Evolutionary conservation across 768 basidiomycete genomes (phyloP), one percentile per base, ranked within the genome.

Genomic region (Lactifluus pinguis): DNA sequence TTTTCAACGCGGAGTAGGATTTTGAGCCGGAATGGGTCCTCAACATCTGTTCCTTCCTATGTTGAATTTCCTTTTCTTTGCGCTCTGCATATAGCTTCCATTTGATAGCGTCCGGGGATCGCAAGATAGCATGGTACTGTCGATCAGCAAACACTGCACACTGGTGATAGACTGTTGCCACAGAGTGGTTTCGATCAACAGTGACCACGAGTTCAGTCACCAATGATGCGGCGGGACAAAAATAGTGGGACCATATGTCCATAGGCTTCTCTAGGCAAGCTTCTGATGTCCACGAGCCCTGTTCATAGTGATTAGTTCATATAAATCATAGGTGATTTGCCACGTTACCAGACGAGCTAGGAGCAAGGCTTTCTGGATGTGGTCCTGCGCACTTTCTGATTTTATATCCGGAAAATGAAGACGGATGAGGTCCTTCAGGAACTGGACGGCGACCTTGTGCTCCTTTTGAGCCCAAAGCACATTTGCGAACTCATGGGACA

Each of bases 211-310:
- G 34, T 53, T 67, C 52, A 30, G 60, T 47, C 44, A 77, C 68
- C 32, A 78, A 67, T 1, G 65, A 49, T 3, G 78, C 76, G 0
- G 93, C 90, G 0, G 79, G 77, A 17, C 80, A 75, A 69, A 98
- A 98, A 70, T 83, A 95, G 4, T 78, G 76, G 0, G 74, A 68
- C 63, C 81, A 80, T 55, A 97, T 92, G 32, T 85, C 80, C 15
- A 79, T 76, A 0, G 93, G 84, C 50, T 87, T 88, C 66, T 88
- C 85, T 30, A 95, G 71, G 60, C 88, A 89, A 2, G 97, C 93
- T 67, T 90, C 85, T 7, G 91, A 82, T 25, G 83, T 86, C 97
- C 97, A 99, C 11, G 86, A 79, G 10, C 95, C 97, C 93, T 98
- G 57, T 13, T 38, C 8, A 14, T 6, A 7, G 2, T 13, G 21